Evolutionary conservation across 2,329 filamentous ascomycete genomes (phyloP), one percentile per base, ranked within the genome.

Genomic region (Fusarium dlaminii): DNA sequence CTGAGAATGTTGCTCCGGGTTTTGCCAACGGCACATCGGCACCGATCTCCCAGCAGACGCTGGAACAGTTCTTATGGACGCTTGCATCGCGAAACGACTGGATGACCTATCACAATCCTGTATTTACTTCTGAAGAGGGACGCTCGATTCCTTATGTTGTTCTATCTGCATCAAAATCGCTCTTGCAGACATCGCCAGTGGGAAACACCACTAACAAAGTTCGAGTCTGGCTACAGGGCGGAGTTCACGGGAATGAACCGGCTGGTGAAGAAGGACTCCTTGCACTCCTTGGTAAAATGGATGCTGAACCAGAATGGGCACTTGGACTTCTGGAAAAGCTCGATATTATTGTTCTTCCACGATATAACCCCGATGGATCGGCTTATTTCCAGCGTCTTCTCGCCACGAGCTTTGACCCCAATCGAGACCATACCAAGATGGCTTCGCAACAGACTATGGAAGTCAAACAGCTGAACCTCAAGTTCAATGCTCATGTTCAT

Each of bases 331-430:
- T 82, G 1, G 71, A 76, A 15, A 77, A 80, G 12, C 68, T 80
- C 20, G 80, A 82, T 7, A 70, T 82, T 2, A 61, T 81, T 30
- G 56, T 82, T 6, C 39, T 82, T 13, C 80, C 80, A 1, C 75
- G 80, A 1, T 82, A 82, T 34, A 82, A 81, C 32, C 79, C 80
- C 0, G 80, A 82, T 15, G 80, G 80, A 9, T 77, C 81, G 4
- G 77, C 72, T 22, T 82, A 82, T 64, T 82, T 81, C 55, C 80
- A 82, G 64, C 75, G 80, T 4, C 61, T 58, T 1, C 58, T 82
- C 1, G 77, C 80, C 0, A 76, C 77, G 9, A 79, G 76, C 64
- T 80, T 77, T 8, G 80, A 82, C 34, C 80, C 80, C 1, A 82
- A 82, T 55, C 75, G 80, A 3, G 80, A 82, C 29, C 80, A 81